Base-by-base conservation (phyloP, 1,284 basidiomycete species). In the Fistulinella staudtii region DNA sequence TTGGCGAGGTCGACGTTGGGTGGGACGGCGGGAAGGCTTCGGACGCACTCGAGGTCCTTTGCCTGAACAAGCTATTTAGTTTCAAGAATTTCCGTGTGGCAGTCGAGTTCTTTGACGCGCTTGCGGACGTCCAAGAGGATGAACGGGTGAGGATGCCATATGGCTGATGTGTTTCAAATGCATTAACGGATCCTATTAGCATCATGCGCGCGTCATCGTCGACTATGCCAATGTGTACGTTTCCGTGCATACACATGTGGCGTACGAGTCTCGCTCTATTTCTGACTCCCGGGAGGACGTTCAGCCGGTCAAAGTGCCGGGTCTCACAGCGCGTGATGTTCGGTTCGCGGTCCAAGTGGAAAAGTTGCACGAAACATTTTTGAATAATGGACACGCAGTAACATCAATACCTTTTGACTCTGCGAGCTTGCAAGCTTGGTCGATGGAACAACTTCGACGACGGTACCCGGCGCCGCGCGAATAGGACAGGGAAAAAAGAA, bases 261-360 rank as follows among this genome's bases (percentile, higher is more conserved):
- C 70, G 8, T 53, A 59, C 20, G 49, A 56, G 28, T 51, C 17
- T 9, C 8, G 38, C 20, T 21, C 33, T 10, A 18, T 41, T 20
- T 44, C 50, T 31, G 42, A 14, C 24, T 8, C 50, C 20, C 49
- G 41, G 18, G 47, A 34, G 35, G 44, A 47, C 39, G 25, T 51
- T 39, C 39, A 50, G 18, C 41, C 53, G n/a, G 42, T 39, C 41
- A 60, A 47, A 38, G 41, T 61, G 15, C 65, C 71, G 0, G 73
- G 72, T 1, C 64, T 82, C 39, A 80, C 79, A 1, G 53, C 66
- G 3, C 75, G 77, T 36, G 80, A 82, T 52, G 48, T 80, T 30
- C 75, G 77, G 27, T 64, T 79, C 29, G 78, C 76, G 9, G 56
- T 63, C 17, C 46, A 34, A 20, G 43, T 56, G 8, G 61, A 63